Evolutionary conservation across 2,329 filamentous ascomycete species (phyloP), one percentile per base, ranked within the genome.

Genomic region (Beauveria sp.): DNA sequence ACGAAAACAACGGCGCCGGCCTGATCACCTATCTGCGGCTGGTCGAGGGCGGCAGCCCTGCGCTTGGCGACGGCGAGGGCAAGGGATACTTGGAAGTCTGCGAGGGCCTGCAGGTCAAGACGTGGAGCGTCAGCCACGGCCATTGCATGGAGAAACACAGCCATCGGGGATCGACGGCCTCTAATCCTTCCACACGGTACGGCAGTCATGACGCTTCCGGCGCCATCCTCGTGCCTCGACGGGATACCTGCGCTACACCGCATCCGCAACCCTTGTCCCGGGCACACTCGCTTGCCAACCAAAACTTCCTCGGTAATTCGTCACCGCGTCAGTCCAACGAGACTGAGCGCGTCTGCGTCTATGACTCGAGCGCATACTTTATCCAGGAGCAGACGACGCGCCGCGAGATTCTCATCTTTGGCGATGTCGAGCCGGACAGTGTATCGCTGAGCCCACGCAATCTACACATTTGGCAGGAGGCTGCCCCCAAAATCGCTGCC

Each of bases 1-100:
- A 99, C 69, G 94, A 99, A 75, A 94, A 96, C 71, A 92, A 92
- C 40, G 94, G 94, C 26, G 92, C 92, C 4, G 94, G 94, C 0
- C 81, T 99, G 30, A 86, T 99, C 40, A 96, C 91, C 0, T 97
- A 96, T 67, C 87, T 92, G 71, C 85, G 94, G 18, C 79, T 99
- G 10, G 87, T 91, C 5, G 92, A 97, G 70, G 93, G 92, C 12
- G 93, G 93, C 3, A 94, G 93, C 63, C 86, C 89, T 2, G 87
- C 90, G 28, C 79, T 96, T 7, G 92, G 92, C 2, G 87, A 91
- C 64, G 91, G 91, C 1, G 87, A 90, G 26, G 86, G 84, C 44
- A 85, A 84, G 69, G 92, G 92, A 0, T 99, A 97, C 70, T 84
- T 96, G 51, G 91, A 96, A 71, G 83, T 97, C 10, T 92, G 88